Percentiles rank a stretch among this genome's conserved stretches.
Conservation (phyloP, 1,139 yeast genomes). For the Nakaseomyces delphensis region DNA sequence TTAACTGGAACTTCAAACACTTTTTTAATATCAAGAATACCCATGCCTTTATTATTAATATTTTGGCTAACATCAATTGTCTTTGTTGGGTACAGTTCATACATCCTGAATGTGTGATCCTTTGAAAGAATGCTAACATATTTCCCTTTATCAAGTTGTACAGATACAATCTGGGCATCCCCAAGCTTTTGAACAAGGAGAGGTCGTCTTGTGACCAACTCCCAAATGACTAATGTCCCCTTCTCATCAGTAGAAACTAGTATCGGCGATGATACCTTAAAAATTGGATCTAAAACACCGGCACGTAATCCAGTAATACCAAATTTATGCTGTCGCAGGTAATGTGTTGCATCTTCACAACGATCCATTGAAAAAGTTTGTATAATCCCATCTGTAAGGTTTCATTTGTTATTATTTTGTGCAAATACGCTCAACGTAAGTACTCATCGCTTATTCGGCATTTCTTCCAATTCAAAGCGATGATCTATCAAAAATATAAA, state of each 20-base stretch:
- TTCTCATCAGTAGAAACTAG: constrained; percentile 26
- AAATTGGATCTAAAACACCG: constrained; percentile 6
- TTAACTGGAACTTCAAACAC: constrained; percentile 28
- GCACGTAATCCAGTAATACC: constrained; percentile 13
- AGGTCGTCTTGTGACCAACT: constrained; percentile 26
- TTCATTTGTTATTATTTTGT: no score
- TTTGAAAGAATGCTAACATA: constrained; percentile 21
- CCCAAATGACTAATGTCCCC: constrained; percentile 25
- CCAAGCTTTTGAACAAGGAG: constrained; percentile 9
- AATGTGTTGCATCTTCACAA: constrained; percentile 22
- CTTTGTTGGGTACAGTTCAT: constrained; percentile 7
- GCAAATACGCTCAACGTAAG: no score
- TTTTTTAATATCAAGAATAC: constrained; percentile 1
- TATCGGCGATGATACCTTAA: constrained; percentile 11
- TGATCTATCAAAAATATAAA: no score
- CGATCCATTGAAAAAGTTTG: constrained; percentile 27
- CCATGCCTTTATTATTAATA: neutral
- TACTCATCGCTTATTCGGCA: no score
- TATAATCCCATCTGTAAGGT: no score
- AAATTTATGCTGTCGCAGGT: constrained; percentile 17
- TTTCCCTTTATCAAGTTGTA: constrained; percentile 12
- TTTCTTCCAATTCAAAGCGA: no score
- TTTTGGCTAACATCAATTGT: neutral
- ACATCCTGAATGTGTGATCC: constrained; percentile 25
- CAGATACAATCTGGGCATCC: constrained; percentile 15